Percentiles rank a stretch among this genome's conserved stretches.
These are phyloP conservation scores for Gossypium armourianum DNA, from an alignment of 441 rosid genomes.

Conservation along the genomic window DNA sequence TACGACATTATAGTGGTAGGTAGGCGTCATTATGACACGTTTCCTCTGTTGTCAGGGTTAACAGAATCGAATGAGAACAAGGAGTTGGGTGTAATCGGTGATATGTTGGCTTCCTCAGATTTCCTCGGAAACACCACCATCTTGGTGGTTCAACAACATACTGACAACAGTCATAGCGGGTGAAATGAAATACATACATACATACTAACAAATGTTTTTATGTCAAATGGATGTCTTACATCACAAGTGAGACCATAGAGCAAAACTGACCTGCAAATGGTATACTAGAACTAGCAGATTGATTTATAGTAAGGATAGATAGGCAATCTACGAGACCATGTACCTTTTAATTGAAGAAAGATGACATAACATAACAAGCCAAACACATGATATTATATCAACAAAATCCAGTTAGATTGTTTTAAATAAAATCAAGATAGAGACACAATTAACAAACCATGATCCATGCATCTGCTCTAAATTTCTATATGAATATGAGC, in stretches of 20 bases:
- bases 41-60: slow-evolving; percentile 20
- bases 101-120: slow-evolving; percentile 31
- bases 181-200: background rate
- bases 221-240: background rate
- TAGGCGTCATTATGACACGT: slow-evolving; percentile 18
- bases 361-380: background rate
- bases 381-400: background rate
- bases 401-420: too few species aligned
- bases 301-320: background rate
- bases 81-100: slow-evolving; percentile 36
- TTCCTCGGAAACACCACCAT: slow-evolving; percentile 30
- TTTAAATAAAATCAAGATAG: background rate
- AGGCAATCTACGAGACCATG: background rate
- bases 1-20: slow-evolving; percentile 33
- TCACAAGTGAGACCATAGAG: too few species aligned
- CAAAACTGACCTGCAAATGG: background rate
- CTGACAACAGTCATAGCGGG: background rate
- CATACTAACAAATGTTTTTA: background rate
- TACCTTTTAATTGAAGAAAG: background rate
- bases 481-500: background rate
- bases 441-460: background rate
- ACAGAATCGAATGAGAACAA: slow-evolving; percentile 33
- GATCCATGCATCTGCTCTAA: background rate
- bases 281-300: background rate
- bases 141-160: slow-evolving; percentile 34